These are phyloP conservation scores for Chlorociboria aeruginascens DNA, from an alignment of 495 filamentous ascomycete species.

Conservation along the genomic window DNA sequence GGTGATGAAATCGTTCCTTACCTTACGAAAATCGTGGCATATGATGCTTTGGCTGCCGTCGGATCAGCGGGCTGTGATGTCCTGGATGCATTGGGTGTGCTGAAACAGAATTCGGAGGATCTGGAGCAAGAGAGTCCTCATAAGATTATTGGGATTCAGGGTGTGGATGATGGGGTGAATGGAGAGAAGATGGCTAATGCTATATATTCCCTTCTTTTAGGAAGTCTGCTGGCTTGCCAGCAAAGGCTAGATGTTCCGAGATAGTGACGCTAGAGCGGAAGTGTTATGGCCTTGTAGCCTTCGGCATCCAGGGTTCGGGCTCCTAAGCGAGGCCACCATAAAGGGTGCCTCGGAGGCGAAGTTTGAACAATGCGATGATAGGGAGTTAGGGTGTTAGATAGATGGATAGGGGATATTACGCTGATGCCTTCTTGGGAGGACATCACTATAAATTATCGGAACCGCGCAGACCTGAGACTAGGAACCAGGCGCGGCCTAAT, in stretches of 20 bases:
- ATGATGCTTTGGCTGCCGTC: slow-evolving; percentile 17
- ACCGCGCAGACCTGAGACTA: too few species aligned
- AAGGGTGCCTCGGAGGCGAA: too few species aligned
- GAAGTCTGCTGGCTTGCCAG: background rate
- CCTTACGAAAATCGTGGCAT: slow-evolving; percentile 10
- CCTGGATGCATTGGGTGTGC: slow-evolving; percentile 1
- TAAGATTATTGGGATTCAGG: background rate
- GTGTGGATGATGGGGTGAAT: background rate
- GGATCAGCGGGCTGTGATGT: slow-evolving; percentile 12
- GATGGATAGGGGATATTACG: too few species aligned
- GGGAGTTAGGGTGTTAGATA: too few species aligned
- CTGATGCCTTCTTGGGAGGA: too few species aligned
- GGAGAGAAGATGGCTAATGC: background rate
- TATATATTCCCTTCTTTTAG: background rate
- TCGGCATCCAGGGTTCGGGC: too few species aligned
- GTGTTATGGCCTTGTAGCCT: too few species aligned
- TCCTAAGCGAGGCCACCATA: too few species aligned
- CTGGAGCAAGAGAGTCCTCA: background rate
- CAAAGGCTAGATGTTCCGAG: background rate
- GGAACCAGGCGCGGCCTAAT: too few species aligned
- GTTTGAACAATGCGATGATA: too few species aligned
- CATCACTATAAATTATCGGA: too few species aligned
- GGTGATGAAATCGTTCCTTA: slow-evolving; percentile 10
- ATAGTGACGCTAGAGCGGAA: too few species aligned
- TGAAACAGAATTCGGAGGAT: background rate